These are phyloP conservation scores for Sporodiniella umbellata DNA, from an alignment of 371 early-diverging fungal species.

Conservation along the genomic window DNA sequence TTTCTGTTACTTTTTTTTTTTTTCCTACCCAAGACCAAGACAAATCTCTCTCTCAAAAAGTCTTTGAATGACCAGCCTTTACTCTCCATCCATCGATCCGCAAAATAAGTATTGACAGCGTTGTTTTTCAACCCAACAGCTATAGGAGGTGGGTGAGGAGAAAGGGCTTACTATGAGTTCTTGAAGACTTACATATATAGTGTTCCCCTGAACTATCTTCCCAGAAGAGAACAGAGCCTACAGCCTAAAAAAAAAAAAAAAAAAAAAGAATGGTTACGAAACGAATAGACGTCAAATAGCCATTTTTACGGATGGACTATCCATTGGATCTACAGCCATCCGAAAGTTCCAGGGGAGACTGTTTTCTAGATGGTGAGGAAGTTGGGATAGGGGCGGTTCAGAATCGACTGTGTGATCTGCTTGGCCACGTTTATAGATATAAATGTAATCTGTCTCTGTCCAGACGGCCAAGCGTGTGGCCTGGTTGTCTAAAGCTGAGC, in stretches of 20 bases:
- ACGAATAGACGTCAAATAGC: too few species aligned
- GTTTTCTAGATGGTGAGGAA: slow-evolving; percentile 13
- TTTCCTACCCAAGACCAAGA: slow-evolving; percentile 23
- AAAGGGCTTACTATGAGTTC: neutral
- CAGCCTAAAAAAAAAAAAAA: too few species aligned
- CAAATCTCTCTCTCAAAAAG: slow-evolving; percentile 30
- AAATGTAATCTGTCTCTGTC: slow-evolving; percentile 32
- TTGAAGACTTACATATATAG: slow-evolving; percentile 21
- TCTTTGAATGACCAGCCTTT: slow-evolving; percentile 17
- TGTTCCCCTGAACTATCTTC: neutral
- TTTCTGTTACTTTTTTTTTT: neutral
- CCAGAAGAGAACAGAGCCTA: slow-evolving; percentile 21
- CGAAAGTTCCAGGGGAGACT: slow-evolving; percentile 18
- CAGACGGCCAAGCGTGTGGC: slow-evolving; percentile 38
- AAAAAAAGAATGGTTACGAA: too few species aligned
- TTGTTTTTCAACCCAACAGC: slow-evolving; percentile 28
- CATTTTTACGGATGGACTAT: neutral
- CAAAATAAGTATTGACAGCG: slow-evolving; percentile 21
- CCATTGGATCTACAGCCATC: slow-evolving; percentile 22
- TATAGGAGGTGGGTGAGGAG: neutral
- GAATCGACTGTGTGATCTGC: too few species aligned
- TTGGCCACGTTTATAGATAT: slow-evolving; percentile 33
- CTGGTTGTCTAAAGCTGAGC: slow-evolving; percentile 24
- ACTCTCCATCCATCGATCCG: slow-evolving; percentile 23
- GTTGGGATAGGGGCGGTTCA: too few species aligned